Percentiles rank a stretch among this genome's conserved stretches.
Evolutionary conservation across 176 grass and related monocot genomes (phyloP).

Genomic region (Calamus simplicifolius): DNA sequence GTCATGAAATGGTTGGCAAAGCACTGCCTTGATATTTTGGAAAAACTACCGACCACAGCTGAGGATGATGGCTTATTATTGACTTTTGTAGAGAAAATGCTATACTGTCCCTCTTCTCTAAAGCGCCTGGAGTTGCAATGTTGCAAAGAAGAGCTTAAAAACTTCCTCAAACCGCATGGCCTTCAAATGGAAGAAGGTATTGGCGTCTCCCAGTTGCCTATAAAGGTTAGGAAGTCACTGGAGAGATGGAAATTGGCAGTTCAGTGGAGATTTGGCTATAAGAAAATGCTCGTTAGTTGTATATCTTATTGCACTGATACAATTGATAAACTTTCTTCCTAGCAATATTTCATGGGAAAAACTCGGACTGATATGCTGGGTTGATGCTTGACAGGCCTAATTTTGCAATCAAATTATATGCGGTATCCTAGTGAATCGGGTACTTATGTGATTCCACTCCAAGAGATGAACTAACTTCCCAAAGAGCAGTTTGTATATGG

Average conservation of each 20-base stretch:
- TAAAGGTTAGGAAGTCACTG: conserved; percentile 32
- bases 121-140: conserved; percentile 16
- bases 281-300: conserved; percentile 53
- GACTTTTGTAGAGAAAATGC: conserved; percentile 30
- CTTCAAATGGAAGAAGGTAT: conserved; percentile 35
- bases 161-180: conserved; percentile 34
- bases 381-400: too few relatives aligned
- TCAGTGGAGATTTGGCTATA: conserved; percentile 70
- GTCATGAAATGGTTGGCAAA: conserved; percentile 65
- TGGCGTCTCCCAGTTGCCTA: conserved; percentile 20
- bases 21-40: conserved; percentile 45
- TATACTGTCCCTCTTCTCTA: conserved; percentile 23
- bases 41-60: conserved; percentile 32
- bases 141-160: conserved; percentile 28
- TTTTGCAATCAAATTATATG: too few relatives aligned
- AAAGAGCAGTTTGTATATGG: too few relatives aligned
- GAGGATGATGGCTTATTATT: conserved; percentile 50
- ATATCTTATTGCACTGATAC: conserved; percentile 43
- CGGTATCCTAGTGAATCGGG: too few relatives aligned
- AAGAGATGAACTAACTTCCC: too few relatives aligned
- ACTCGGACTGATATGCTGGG: too few relatives aligned
- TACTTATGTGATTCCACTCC: too few relatives aligned
- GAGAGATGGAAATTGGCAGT: conserved; percentile 82
- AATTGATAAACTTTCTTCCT: not conserved
- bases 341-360: too few relatives aligned